These are phyloP conservation scores for Penicillium pulvis DNA, from an alignment of 495 filamentous ascomycete species.

Conservation along the genomic window DNA sequence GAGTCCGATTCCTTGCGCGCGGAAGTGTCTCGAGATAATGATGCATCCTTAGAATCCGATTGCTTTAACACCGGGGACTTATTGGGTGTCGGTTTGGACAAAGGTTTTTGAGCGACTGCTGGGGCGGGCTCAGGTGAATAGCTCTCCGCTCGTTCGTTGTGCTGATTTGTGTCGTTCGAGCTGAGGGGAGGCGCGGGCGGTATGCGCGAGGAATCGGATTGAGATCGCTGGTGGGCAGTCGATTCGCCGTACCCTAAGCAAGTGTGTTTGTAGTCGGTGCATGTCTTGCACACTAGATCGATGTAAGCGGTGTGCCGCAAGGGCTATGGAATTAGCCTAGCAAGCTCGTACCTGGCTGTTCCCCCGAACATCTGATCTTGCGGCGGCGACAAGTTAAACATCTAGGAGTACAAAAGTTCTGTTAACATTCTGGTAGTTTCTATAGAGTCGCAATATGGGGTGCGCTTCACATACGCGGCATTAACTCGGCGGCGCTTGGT, in stretches of 20 bases:
- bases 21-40: constrained; percentile 24
- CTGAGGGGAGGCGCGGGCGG: constrained; percentile 26
- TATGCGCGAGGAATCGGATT: constrained; percentile 37
- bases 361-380: constrained; percentile 82
- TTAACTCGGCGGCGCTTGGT: constrained; percentile 80
- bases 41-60: constrained; percentile 23
- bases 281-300: constrained; percentile 63
- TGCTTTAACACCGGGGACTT: constrained; percentile 22
- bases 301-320: neutral
- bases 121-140: constrained; percentile 33
- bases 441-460: neutral
- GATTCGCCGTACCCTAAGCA: constrained; percentile 74
- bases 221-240: constrained; percentile 58
- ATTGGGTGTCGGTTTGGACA: constrained; percentile 11
- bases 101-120: constrained; percentile 6
- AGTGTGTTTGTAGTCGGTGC: constrained; percentile 70
- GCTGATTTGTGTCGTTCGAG: constrained; percentile 24
- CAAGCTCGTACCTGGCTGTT: constrained; percentile 57
- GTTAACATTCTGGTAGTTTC: constrained; percentile 21
- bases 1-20: constrained; percentile 37
- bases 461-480: constrained; percentile 64
- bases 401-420: constrained; percentile 36
- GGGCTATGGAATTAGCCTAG: neutral
- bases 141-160: constrained; percentile 26
- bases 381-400: constrained; percentile 80